Evolutionary conservation across 768 basidiomycete genomes (phyloP), one percentile per base, ranked within the genome.

Genomic region (Chlorophyllum brunneum): DNA sequence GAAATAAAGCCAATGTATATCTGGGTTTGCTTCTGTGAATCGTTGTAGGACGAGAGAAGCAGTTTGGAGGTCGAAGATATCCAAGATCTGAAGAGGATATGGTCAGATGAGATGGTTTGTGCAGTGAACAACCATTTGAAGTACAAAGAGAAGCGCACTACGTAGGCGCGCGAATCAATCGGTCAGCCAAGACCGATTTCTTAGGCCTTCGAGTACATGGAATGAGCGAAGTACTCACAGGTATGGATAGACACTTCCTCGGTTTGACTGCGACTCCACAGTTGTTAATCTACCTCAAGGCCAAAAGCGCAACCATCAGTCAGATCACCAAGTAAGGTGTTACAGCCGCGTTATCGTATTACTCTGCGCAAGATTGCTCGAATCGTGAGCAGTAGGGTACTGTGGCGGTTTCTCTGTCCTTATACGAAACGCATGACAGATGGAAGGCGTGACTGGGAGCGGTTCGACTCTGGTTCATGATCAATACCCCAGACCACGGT

Each of bases 381-480:
- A 29, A 36, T 46, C 36, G 30, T 16, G 33, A 46, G 16, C 33
- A 39, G 24, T 36, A 53, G 44, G 49, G 49, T n/a, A n/a, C n/a
- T n/a, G n/a, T n/a, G n/a, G n/a, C n/a, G n/a, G n/a, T n/a, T 42
- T 51, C 30, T 8, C 27, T 42, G 8, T n/a, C 22, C 23, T 41
- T 26, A 23, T 40, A 26, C 38, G 18, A n/a, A n/a, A n/a, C n/a
- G n/a, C 16, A 29, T 30, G 13, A 38, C 10, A 24, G 27, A 2
- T 7, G 43, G 18, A 23, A 16, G 34, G 23, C 34, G 51, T 53
- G 43, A 53, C 51, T n/a, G 23, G 34, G 42, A 15, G 42, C 42
- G 42, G 43, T 53, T 53, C 51, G 51, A 18, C 20, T 26, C 20
- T 39, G 51, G 51, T 39, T 53, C 43, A 46, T n/a, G n/a, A n/a